These are phyloP conservation scores for Backusella circina DNA, from an alignment of 192 early-diverging fungal genomes.

Conservation along the genomic window DNA sequence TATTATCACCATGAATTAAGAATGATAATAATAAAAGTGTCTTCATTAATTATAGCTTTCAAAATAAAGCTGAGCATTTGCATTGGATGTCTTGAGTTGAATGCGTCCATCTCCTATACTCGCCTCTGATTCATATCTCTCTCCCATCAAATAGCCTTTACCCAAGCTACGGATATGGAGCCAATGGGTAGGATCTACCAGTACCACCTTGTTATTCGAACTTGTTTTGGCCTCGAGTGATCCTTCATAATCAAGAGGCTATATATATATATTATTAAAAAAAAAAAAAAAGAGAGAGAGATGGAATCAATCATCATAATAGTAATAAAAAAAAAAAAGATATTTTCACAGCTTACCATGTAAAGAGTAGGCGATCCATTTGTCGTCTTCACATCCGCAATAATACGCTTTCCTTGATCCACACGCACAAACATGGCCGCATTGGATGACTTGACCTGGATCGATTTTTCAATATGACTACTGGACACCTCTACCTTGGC, in stretches of 20 bases:
- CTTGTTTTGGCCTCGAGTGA: not conserved
- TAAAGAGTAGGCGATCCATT: not conserved
- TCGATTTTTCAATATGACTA: not conserved
- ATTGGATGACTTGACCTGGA: not conserved
- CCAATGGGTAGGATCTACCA: not conserved
- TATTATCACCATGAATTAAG: not conserved
- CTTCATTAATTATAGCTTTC: not conserved
- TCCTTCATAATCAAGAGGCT: slow-evolving; percentile 3
- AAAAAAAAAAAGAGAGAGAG: not conserved
- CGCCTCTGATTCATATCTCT: not conserved
- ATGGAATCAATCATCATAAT: not conserved
- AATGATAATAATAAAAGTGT: not conserved
- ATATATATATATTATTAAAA: not conserved
- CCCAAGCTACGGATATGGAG: not conserved
- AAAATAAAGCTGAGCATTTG: not conserved
- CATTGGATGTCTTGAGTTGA: not conserved
- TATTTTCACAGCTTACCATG: not conserved
- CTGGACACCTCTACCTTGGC: not conserved
- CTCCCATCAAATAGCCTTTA: not conserved
- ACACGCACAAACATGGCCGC: not conserved
- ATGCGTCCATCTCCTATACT: not conserved
- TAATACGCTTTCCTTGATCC: not conserved
- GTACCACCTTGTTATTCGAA: not conserved
- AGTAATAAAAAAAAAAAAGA: not conserved
- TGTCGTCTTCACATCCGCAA: not conserved